Percentiles rank a stretch among this genome's conserved stretches.
These are phyloP conservation scores for Tetracladium maxilliforme DNA, from an alignment of 2,329 filamentous ascomycete genomes.

Conservation along the genomic window DNA sequence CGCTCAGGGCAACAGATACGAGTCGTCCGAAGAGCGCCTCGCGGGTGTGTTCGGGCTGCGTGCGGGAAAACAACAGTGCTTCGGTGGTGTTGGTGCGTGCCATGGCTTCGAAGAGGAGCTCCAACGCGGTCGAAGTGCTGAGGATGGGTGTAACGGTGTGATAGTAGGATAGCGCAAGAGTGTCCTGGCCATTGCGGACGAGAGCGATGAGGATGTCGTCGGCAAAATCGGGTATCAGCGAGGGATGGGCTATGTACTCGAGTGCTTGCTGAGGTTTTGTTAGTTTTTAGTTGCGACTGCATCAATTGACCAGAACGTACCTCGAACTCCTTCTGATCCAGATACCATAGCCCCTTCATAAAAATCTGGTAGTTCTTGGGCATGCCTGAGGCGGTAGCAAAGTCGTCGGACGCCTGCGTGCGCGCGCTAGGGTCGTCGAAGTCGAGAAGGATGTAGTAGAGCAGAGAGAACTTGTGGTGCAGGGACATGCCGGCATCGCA, in stretches of 20 bases:
- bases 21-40: conserved; percentile 53
- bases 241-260: conserved; percentile 65
- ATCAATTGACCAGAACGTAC: conserved; percentile 19
- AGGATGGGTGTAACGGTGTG: conserved; percentile 61
- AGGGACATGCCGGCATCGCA: conserved; percentile 46
- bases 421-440: conserved; percentile 31
- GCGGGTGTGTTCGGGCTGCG: conserved; percentile 44
- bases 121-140: conserved; percentile 43
- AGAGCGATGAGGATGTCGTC: conserved; percentile 67
- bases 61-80: conserved; percentile 59
- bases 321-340: conserved; percentile 58
- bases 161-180: conserved; percentile 63
- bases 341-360: conserved; percentile 68
- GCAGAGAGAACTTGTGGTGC: conserved; percentile 68
- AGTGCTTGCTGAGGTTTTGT: conserved; percentile 40
- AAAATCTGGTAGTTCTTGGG: conserved; percentile 67
- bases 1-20: conserved; percentile 39
- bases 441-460: conserved; percentile 76
- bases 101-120: conserved; percentile 55
- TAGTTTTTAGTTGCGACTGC: conserved; percentile 6
- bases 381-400: conserved; percentile 48
- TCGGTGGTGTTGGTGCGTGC: conserved; percentile 53
- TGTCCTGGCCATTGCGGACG: conserved; percentile 44
- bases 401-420: conserved; percentile 34
- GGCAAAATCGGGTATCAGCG: conserved; percentile 64